Evolutionary conservation across 2,329 filamentous ascomycete genomes (phyloP).

Genomic region (Penicillium sp.): DNA sequence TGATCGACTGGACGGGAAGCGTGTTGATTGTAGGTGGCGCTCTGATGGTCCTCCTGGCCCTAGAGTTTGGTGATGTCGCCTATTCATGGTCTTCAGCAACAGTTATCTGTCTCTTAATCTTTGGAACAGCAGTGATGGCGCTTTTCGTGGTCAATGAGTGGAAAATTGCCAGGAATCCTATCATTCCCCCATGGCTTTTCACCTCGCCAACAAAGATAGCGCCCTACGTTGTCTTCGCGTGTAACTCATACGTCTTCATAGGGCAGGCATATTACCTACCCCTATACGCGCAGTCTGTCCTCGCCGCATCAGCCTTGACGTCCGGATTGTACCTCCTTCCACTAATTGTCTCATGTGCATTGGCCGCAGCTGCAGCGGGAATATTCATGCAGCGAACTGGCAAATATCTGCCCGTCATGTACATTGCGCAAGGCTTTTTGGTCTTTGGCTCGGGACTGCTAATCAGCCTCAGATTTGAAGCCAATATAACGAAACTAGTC

Average conservation of each 20-base stretch:
- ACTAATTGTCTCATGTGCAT: constrained; percentile 62
- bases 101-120: constrained; percentile 73
- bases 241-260: constrained; percentile 71
- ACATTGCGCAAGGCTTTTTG: constrained; percentile 55
- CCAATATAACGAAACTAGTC: constrained; percentile 36
- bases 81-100: constrained; percentile 72
- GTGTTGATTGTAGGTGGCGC: constrained; percentile 70
- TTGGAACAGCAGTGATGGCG: constrained; percentile 62
- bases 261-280: constrained; percentile 72
- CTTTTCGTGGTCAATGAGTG: constrained; percentile 72
- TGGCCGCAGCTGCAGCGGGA: constrained; percentile 58
- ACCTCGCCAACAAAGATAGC: constrained; percentile 61
- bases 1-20: constrained; percentile 62
- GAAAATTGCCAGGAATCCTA: constrained; percentile 69
- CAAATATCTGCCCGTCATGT: constrained; percentile 59
- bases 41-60: constrained; percentile 77
- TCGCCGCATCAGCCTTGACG: constrained; percentile 62
- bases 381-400: constrained; percentile 70
- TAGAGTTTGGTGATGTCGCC: constrained; percentile 75
- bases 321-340: constrained; percentile 70
- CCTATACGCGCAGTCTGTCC: constrained; percentile 72
- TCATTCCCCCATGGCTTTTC: constrained; percentile 72
- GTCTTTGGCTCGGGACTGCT: constrained; percentile 62
- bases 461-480: constrained; percentile 52
- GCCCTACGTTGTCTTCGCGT: constrained; percentile 62